These are phyloP conservation scores for Pleurotus tuber-regium DNA, from an alignment of 768 basidiomycete genomes.

Conservation along the genomic window DNA sequence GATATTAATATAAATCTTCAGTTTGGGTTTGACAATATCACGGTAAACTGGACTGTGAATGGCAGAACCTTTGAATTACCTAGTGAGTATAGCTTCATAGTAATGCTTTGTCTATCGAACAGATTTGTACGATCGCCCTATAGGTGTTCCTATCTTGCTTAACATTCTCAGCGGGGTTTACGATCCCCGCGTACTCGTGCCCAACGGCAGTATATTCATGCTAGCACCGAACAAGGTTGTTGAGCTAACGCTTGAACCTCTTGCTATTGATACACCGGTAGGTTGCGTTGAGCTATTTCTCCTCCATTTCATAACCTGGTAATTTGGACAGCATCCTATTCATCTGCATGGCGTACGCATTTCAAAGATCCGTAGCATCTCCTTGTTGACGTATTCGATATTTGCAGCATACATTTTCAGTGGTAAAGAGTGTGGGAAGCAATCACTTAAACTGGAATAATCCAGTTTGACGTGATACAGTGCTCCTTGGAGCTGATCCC, in stretches of 20 bases:
- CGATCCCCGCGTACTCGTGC: slow-evolving; percentile 31
- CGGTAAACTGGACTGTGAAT: slow-evolving; percentile 23
- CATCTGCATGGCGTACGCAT: too few relatives aligned
- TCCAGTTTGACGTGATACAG: too few relatives aligned
- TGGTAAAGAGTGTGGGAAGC: too few relatives aligned
- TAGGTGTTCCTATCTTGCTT: slow-evolving; percentile 38
- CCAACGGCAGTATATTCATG: slow-evolving; percentile 35
- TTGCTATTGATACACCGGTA: slow-evolving; percentile 31
- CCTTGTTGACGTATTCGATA: too few relatives aligned
- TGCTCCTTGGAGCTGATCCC: too few relatives aligned
- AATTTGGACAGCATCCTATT: too few relatives aligned
- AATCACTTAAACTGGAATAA: too few relatives aligned
- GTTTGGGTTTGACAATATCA: slow-evolving; percentile 18
- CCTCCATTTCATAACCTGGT: too few relatives aligned
- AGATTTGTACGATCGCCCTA: too few relatives aligned
- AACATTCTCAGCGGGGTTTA: slow-evolving; percentile 42
- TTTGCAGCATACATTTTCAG: too few relatives aligned
- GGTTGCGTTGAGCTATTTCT: too few relatives aligned
- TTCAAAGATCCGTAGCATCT: too few relatives aligned
- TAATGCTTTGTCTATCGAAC: not conserved
- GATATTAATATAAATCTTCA: slow-evolving; percentile 36
- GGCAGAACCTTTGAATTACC: slow-evolving; percentile 25
- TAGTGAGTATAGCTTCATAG: not conserved
- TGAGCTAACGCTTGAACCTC: slow-evolving; percentile 36
- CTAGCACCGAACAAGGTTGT: slow-evolving; percentile 40